Evolutionary conservation across 352 stramenopile genomes (phyloP), one percentile per base, ranked within the genome.

Genomic region (Plasmopara halstedii): DNA sequence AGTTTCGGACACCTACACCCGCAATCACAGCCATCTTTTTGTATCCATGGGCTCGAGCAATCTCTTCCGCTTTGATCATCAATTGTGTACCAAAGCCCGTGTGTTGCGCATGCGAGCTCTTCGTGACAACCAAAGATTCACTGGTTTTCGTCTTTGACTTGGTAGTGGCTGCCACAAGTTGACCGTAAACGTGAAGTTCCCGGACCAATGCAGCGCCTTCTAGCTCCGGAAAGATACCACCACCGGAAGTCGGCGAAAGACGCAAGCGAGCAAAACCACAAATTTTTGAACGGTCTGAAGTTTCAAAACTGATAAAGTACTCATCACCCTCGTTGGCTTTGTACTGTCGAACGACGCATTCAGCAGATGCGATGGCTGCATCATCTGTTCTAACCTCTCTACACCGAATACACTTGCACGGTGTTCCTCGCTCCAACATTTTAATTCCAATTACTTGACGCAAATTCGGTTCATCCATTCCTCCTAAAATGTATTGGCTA

Each of bases 281-380:
- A 46, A 97, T 95, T 46, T 88, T 95, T 23, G 73, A 75, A 25
- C 79, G 57, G 46, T 97, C 86, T 0, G 79, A 75, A 14, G 86
- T 89, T 64, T 97, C 89, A 32, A 95, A 97, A 54, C 77, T 94
- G 25, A 97, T 73, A 50, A 97, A 97, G 51, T 92, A 94, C 58
- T 97, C 89, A 25, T 78, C 60, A 3, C 83, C 89, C 13, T 83
- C 80, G 41, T 93, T 94, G 3, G 85, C 86, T 17, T 78, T 58
- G 62, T 97, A 97, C 46, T 76, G 63, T 23, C 83, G 83, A 47
- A 85, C 55, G 4, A 93, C 46, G 39, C 82, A 72, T 43, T 91
- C 67, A 0, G 83, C 83, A 1, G 64, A 58, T 4, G 76, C 60
- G 47, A 92, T 89, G 25, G 83, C 82, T 0, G 64, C 64, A 39